Evolutionary conservation across 805 yeast species (phyloP), one percentile per base, ranked within the genome.

Genomic region (Wickerhamomyces xylosicus): DNA sequence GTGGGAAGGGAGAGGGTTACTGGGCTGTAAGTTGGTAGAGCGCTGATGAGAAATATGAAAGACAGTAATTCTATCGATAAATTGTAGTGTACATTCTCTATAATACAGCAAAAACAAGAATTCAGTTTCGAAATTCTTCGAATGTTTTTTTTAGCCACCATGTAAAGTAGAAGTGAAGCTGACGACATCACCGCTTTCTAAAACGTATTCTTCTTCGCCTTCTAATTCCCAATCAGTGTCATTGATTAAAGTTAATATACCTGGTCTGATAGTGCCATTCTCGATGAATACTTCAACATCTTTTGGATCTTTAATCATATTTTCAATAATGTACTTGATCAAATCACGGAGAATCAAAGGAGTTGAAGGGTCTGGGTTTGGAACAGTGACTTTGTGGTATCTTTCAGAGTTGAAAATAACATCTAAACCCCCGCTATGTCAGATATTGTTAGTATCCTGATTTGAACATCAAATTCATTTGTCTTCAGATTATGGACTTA

Each of bases 201-300:
- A 57, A n/a, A 67, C 75, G 52, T 87, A 87, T 9, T 74, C 81
- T 49, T 85, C 87, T 58, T 80, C 87, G 10, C 86, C 97, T 57
- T 87, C 95, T 13, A 90, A 61, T 53, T 90, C 98, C 97, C 97
- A 90, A 62, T 90, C 98, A 0, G 95, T 78, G 56, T 90, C 97
- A 54, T 90, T 90, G 45, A 90, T 82, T 40, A 90, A 68, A 9
- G 92, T 95, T 44, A 90, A 64, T 35, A 90, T 85, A 2, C 98
- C 98, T 0, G 97, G 95, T 37, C 97, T 75, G 13, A 86, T 77
- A 25, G 79, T 72, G 10, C 67, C 95, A 48, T 85, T 89, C 50
- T 85, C 92, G 6, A 89, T 67, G 52, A 90, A 87, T 11, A 87
- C 81, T 3, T 76, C 80, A 21, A 71, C 63, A 52, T 82, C 87